Evolutionary conservation across 2,329 filamentous ascomycete species (phyloP), one percentile per base, ranked within the genome.

Genomic region (Colletotrichum filicis): DNA sequence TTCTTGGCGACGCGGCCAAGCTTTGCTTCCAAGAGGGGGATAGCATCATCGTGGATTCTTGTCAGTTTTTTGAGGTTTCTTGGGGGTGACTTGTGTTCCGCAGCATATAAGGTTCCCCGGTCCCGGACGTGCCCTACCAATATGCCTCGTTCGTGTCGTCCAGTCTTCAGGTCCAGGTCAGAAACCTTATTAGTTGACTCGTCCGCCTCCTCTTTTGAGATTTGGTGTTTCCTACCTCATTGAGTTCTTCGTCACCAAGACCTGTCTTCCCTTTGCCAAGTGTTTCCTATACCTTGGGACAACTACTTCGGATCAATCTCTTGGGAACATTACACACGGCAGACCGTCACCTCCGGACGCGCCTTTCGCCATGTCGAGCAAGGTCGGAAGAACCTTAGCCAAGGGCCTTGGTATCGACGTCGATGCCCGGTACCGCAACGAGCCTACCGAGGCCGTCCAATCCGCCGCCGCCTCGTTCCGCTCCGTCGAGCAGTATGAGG

Each of bases 391-490:
- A 22, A 73, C 69, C 56, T 66, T 79, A 28, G 79, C 79, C 60
- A 79, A 77, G 75, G 77, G 75, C 52, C 76, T 80, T 28, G 78
- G 78, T 63, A 81, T 81, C 74, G 78, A 81, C 49, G 64, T 78
- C 58, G 78, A 79, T 69, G 77, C 78, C 63, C 78, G 79, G 37
- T 70, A 74, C 14, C 74, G 75, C 30, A 61, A 76, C 26, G 78
- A 80, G 71, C 79, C 79, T 1, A 73, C 66, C 22, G 76, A 77
- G 24, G 73, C 77, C 46, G 73, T 81, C 52, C 73, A 76, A 52
- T 76, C 78, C n/a, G 77, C 79, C 26, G 79, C 78, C 5, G 71
- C 69, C 2, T 77, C 73, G 0, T 75, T 79, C 59, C 59, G 74
- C 58, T 73, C 75, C 28, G 69, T 74, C 49, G 74, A 75, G 59